A percentile compares a stretch with the other conserved stretches of the same genome.
Conservation (phyloP, 495 filamentous ascomycete species). For the Penicillium robsamsonii region DNA sequence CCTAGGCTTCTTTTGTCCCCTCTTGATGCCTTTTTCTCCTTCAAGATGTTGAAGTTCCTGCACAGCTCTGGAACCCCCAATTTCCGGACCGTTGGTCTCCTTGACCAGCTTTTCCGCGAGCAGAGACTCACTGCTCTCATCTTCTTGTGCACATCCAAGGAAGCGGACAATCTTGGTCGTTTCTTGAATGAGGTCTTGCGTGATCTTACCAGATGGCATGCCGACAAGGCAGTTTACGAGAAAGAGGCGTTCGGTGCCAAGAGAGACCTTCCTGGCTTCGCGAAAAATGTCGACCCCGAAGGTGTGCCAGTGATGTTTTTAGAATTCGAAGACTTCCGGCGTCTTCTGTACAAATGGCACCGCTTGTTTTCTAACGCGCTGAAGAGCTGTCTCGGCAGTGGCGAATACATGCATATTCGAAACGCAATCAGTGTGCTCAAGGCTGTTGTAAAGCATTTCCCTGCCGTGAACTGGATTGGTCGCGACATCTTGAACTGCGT, state of each 20-base stretch:
- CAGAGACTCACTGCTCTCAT: slow-evolving; percentile 76
- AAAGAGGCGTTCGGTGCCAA: slow-evolving; percentile 69
- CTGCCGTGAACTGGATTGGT: slow-evolving; percentile 84
- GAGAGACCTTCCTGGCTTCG: slow-evolving; percentile 66
- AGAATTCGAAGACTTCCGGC: slow-evolving; percentile 82
- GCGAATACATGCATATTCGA: slow-evolving; percentile 96
- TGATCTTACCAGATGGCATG: slow-evolving; percentile 81
- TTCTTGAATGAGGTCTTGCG: slow-evolving; percentile 80
- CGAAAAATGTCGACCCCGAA: slow-evolving; percentile 58
- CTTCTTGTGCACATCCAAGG: slow-evolving; percentile 81
- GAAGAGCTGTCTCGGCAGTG: slow-evolving; percentile 70
- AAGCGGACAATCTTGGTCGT: slow-evolving; percentile 85
- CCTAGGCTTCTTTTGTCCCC: slow-evolving; percentile 82
- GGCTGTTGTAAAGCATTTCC: slow-evolving; percentile 73
- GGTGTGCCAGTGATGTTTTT: slow-evolving; percentile 64
- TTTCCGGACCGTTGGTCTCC: slow-evolving; percentile 80
- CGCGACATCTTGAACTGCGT: slow-evolving; percentile 65
- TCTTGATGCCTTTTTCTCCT: slow-evolving; percentile 81
- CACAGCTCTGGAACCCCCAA: slow-evolving; percentile 79
- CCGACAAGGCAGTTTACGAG: slow-evolving; percentile 70
- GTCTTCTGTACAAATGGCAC: slow-evolving; percentile 88
- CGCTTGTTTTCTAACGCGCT: slow-evolving; percentile 69
- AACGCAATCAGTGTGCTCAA: slow-evolving; percentile 94
- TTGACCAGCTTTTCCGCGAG: slow-evolving; percentile 80
- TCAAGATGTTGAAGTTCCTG: slow-evolving; percentile 78